phyloP scores from a whole-genome alignment of 2,329 filamentous ascomycete genomes.

The Hypoxylon sp. region DNA sequence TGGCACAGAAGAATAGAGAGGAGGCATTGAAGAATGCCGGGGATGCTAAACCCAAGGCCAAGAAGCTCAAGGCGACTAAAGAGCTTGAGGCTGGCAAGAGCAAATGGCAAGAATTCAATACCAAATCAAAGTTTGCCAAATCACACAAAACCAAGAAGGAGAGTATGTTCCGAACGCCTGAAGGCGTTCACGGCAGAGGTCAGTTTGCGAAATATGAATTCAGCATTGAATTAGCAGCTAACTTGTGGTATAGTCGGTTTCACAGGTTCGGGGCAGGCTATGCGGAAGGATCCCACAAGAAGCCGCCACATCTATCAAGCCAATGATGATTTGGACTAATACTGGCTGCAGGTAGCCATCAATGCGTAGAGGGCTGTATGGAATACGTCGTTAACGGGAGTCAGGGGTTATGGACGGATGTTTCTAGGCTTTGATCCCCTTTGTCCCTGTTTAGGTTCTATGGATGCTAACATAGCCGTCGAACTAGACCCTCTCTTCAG shows the following conservation, averaged over 20 bases:
- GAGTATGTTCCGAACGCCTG: constrained; percentile 96
- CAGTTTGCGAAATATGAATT: constrained; percentile 49
- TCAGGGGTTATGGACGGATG: constrained; percentile 42
- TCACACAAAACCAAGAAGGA: constrained; percentile 78
- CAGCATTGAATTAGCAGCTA: constrained; percentile 43
- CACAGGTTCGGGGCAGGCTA: constrained; percentile 92
- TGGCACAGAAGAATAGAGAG: constrained; percentile 65
- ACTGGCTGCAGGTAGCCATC: constrained; percentile 46
- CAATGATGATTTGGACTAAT: constrained; percentile 79
- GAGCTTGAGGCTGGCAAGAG: constrained; percentile 90
- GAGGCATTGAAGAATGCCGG: constrained; percentile 72
- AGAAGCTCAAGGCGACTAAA: constrained; percentile 91
- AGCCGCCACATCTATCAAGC: constrained; percentile 87
- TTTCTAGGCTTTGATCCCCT: constrained; percentile 53
- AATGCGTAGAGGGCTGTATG: constrained; percentile 29
- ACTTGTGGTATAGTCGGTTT: constrained; percentile 80
- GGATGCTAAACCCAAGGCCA: constrained; percentile 83
- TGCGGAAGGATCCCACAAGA: constrained; percentile 91
- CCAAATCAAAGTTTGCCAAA: constrained; percentile 79
- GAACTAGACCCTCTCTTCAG: constrained; percentile 43
- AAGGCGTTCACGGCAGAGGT: constrained; percentile 89
- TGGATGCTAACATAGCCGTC: constrained; percentile 53
- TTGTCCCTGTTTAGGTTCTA: constrained; percentile 48
- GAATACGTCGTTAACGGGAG: constrained; percentile 33
- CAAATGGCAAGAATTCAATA: constrained; percentile 94